Base-by-base conservation (phyloP, 2,329 filamentous ascomycete genomes). In the Colletotrichum kahawae region DNA sequence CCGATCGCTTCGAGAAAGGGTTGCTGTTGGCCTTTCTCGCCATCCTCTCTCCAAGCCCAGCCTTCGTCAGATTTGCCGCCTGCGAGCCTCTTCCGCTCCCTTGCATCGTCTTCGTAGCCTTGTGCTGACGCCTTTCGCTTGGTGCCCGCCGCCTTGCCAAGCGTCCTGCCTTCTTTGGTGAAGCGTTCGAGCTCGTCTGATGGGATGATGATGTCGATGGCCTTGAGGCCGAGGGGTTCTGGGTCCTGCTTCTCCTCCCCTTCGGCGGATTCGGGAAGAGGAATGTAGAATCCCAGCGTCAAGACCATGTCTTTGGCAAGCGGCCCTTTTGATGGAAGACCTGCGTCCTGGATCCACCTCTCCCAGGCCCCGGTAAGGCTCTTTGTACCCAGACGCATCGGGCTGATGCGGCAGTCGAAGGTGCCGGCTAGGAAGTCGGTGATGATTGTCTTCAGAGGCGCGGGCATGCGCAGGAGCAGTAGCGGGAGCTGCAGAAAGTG, bases 321-420 rank as follows among this genome's bases (percentile, higher is more conserved):
- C 1, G 82, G 78, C 0, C 83, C 84, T 2, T 81, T 80, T 4
- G 81, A 79, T 0, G 82, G 81, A 13, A 86, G 60, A 1, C 84
- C 85, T 7, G 82, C 84, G 0, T 83, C 81, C 3, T 81, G 79
- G 34, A 89, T 83, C 90, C 90, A 92, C 16, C 82, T 79, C 76
- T 92, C 90, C 87, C 88, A 89, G 7, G 85, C 82, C 5, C 80
- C 79, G 2, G 90, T 81, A 0, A 92, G 83, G 2, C 88, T 89
- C 59, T 84, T 84, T 8, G 89, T 90, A 7, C 88, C 88, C 3
- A 92, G 80, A 1, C 83, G 83, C 56, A 92, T 81, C 5, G 88
- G 83, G 69, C 84, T 87, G 59, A 91, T 86, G 33, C 89, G 89
- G 76, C 89, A 91, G 82, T 92, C 90, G 76, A 92, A 92, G 1